Percentiles rank a stretch among this genome's conserved stretches.
These are phyloP conservation scores for Actinomortierella ambigua DNA, from an alignment of 371 early-diverging fungal species.

Conservation along the genomic window DNA sequence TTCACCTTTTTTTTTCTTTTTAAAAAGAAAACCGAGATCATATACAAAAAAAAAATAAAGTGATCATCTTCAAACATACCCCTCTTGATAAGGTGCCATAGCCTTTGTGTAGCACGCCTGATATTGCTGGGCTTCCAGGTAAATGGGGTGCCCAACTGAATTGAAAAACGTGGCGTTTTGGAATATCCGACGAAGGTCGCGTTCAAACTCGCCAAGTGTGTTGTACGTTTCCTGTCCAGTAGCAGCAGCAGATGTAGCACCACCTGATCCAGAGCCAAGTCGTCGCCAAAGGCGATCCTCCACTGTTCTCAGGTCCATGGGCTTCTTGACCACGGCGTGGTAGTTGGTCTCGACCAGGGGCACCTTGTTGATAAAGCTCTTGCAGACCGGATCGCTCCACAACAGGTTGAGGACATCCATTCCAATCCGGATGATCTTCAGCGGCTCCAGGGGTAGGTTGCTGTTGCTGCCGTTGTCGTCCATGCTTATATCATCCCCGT, in stretches of 20 bases:
- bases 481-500: neutral
- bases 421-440: constrained; percentile 35
- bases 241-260: constrained; percentile 2
- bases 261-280: constrained; percentile 1
- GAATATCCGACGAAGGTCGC: constrained; percentile 62
- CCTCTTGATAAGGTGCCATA: constrained; percentile 22
- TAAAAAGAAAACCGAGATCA: too few relatives aligned
- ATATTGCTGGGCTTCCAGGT: constrained; percentile 39
- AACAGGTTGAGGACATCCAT: constrained; percentile 19
- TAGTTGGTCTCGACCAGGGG: constrained; percentile 48
- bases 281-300: constrained; percentile 55
- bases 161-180: constrained; percentile 51
- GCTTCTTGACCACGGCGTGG: constrained; percentile 61
- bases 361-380: constrained; percentile 41
- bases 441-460: constrained; percentile 11
- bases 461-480: neutral
- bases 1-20: too few relatives aligned
- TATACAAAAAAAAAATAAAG: neutral
- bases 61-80: constrained; percentile 21
- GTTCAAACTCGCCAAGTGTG: constrained; percentile 54
- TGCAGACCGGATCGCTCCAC: constrained; percentile 28
- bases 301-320: constrained; percentile 80
- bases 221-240: constrained; percentile 41
- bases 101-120: constrained; percentile 16
- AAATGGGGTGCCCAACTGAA: constrained; percentile 36